Conservation (phyloP, 306 rosid genomes). For the Abrus precatorius region DNA sequence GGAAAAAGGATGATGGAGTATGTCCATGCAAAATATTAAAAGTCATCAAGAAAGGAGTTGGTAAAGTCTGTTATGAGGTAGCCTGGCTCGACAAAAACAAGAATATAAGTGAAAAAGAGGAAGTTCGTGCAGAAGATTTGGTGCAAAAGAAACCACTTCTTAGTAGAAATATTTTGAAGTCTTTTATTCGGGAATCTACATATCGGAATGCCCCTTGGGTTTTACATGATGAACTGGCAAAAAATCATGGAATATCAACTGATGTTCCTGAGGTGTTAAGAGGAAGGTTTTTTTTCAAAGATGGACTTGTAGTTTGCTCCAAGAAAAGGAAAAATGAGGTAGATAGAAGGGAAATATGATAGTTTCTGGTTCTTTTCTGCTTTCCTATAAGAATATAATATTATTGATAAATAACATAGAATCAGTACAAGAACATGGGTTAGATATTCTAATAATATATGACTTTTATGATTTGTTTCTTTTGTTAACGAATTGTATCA, state of each 20-base stretch:
- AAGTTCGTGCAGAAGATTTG: constrained; percentile 62
- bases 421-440: neutral
- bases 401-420: constrained; percentile 14
- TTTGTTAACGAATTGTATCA: constrained; percentile 31
- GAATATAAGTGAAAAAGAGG: constrained; percentile 60
- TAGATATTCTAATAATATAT: constrained; percentile 21
- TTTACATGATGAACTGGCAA: constrained; percentile 79
- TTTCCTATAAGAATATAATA: constrained; percentile 14
- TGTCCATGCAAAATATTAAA: constrained; percentile 77
- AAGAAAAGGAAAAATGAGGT: constrained; percentile 76
- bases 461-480: constrained; percentile 17
- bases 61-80: constrained; percentile 66
- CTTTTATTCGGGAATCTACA: constrained; percentile 95
- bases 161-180: constrained; percentile 79
- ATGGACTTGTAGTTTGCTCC: constrained; percentile 74
- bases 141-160: constrained; percentile 80
- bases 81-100: constrained; percentile 85
- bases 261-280: constrained; percentile 76
- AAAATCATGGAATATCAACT: constrained; percentile 76
- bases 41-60: constrained; percentile 59
- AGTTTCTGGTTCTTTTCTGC: constrained; percentile 38
- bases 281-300: constrained; percentile 64
- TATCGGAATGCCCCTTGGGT: constrained; percentile 95
- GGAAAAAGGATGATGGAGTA: constrained; percentile 65
- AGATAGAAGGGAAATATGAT: constrained; percentile 41